Conservation (phyloP, 2,329 filamentous ascomycete species). For the Neophaeococcomyces aloes region DNA sequence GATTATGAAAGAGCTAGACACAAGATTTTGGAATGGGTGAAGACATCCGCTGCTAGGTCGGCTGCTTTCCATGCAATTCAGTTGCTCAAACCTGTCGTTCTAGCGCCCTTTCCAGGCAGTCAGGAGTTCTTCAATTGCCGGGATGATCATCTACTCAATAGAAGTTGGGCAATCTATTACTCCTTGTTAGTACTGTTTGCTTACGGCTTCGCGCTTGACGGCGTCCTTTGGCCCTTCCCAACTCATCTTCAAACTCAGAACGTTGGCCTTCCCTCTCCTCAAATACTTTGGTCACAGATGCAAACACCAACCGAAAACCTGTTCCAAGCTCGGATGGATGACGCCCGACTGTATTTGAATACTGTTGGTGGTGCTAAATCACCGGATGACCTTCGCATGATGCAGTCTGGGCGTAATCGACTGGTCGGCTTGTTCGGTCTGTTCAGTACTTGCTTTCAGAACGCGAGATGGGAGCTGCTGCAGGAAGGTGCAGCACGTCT, state of each 20-base stretch:
- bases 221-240: slow-evolving; percentile 48
- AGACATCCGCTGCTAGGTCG: slow-evolving; percentile 75
- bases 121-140: slow-evolving; percentile 57
- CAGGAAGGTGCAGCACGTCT: slow-evolving; percentile 75
- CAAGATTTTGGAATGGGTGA: slow-evolving; percentile 77
- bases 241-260: slow-evolving; percentile 32
- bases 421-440: slow-evolving; percentile 73
- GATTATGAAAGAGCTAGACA: slow-evolving; percentile 71
- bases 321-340: slow-evolving; percentile 53
- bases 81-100: slow-evolving; percentile 73
- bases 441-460: slow-evolving; percentile 66
- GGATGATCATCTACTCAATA: slow-evolving; percentile 83
- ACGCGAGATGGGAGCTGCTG: slow-evolving; percentile 81
- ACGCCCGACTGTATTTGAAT: slow-evolving; percentile 69
- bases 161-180: slow-evolving; percentile 93
- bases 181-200: slow-evolving; percentile 86
- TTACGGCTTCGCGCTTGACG: slow-evolving; percentile 85
- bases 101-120: slow-evolving; percentile 68
- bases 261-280: slow-evolving; percentile 36
- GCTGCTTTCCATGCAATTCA: slow-evolving; percentile 86
- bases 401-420: slow-evolving; percentile 61
- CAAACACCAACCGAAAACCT: slow-evolving; percentile 10
- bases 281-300: background rate
- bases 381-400: slow-evolving; percentile 64
- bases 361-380: slow-evolving; percentile 61